Percentiles rank a stretch among this genome's conserved stretches.
Conservation (phyloP, 129 eudicot genomes). For the Calendula officinalis region DNA sequence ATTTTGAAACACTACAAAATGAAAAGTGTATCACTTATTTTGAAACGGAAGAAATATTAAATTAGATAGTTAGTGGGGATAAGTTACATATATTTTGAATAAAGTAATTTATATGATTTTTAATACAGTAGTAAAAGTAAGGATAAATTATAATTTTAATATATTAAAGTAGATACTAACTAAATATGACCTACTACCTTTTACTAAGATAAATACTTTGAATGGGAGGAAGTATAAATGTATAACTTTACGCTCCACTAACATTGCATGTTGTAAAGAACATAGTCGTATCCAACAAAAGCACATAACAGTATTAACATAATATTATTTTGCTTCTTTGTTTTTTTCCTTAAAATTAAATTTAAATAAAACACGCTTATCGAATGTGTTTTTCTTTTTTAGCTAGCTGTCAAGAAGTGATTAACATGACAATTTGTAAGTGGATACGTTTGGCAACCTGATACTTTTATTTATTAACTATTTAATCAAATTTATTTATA, state of each 20-base stretch:
- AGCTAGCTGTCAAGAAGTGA: slow-evolving; percentile 31
- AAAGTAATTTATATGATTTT: too few species aligned
- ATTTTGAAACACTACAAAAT: too few species aligned
- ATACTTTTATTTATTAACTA: not conserved
- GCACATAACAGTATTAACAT: not conserved
- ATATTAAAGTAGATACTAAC: too few species aligned
- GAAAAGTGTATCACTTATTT: too few species aligned
- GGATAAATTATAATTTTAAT: too few species aligned
- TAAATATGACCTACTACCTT: too few species aligned
- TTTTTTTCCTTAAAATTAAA: not conserved
- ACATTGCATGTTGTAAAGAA: not conserved
- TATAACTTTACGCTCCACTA: not conserved
- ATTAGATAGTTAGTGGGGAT: too few species aligned
- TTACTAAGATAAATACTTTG: too few species aligned
- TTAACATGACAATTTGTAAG: slow-evolving; percentile 23
- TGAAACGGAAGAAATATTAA: too few species aligned
- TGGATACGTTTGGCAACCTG: slow-evolving; percentile 27
- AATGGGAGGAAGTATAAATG: too few species aligned
- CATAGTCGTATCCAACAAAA: not conserved
- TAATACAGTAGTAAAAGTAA: too few species aligned
- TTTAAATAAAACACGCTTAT: not conserved
- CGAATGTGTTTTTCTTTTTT: not conserved
- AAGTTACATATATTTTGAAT: too few species aligned
- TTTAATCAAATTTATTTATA: not conserved
- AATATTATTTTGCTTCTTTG: not conserved